Conservation (phyloP, 2,329 filamentous ascomycete species). For the Pyricularia grisea region DNA sequence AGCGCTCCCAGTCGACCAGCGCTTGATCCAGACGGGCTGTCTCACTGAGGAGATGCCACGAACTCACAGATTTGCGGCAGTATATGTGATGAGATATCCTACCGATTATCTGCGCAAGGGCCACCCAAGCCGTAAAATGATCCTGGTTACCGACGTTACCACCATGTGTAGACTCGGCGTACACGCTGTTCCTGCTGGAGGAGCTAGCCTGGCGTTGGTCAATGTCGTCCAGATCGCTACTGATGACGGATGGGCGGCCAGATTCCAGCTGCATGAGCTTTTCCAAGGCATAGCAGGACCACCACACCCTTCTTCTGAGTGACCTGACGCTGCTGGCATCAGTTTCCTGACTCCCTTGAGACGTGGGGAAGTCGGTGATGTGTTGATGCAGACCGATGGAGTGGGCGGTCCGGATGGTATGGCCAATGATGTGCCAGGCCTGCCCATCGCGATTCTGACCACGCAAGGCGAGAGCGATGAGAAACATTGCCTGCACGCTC, state of each 20-base stretch:
- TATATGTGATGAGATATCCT: background rate
- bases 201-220: background rate
- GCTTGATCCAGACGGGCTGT: background rate
- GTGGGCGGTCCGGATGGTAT: slow-evolving; percentile 15
- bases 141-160: background rate
- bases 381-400: slow-evolving; percentile 15
- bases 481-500: slow-evolving; percentile 14
- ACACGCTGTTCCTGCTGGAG: background rate
- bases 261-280: slow-evolving; percentile 17
- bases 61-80: background rate
- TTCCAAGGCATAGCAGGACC: slow-evolving; percentile 13
- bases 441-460: slow-evolving; percentile 14
- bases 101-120: background rate
- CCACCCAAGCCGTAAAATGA: background rate
- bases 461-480: slow-evolving; percentile 11
- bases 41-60: background rate
- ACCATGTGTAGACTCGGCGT: background rate
- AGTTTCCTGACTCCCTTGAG: background rate
- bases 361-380: background rate
- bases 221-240: slow-evolving; percentile 8
- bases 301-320: slow-evolving; percentile 10
- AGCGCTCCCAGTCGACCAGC: background rate
- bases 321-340: background rate
- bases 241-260: slow-evolving; percentile 13
- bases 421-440: slow-evolving; percentile 16